Percentiles rank a stretch among this genome's conserved stretches.
These are phyloP conservation scores for Vararia minispora DNA, from an alignment of 768 basidiomycete genomes.

Conservation along the genomic window DNA sequence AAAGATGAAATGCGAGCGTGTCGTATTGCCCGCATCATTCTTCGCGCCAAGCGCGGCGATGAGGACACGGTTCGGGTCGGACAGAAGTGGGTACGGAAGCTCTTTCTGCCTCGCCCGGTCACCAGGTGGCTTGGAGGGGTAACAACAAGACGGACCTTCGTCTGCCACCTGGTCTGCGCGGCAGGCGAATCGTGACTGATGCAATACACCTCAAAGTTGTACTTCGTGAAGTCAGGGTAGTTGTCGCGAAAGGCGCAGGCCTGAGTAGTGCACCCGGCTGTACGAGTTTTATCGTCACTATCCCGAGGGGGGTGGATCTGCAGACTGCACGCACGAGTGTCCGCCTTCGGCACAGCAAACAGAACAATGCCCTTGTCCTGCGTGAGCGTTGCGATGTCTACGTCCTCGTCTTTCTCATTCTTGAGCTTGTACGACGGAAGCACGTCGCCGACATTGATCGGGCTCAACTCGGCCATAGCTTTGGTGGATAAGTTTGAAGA, in stretches of 20 bases:
- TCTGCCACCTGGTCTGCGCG: slow-evolving; percentile 78
- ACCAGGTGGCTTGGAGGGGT: background rate
- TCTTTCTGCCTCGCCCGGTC: slow-evolving; percentile 44
- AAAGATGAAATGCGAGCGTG: slow-evolving; percentile 90
- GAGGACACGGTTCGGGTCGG: slow-evolving; percentile 75
- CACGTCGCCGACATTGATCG: slow-evolving; percentile 61
- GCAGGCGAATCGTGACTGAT: slow-evolving; percentile 67
- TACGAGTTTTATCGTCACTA: background rate
- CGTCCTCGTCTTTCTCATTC: slow-evolving; percentile 76
- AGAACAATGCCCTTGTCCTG: slow-evolving; percentile 68
- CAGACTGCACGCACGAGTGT: slow-evolving; percentile 52
- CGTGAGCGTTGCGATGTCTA: slow-evolving; percentile 53
- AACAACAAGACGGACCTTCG: slow-evolving; percentile 44
- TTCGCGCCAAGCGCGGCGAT: slow-evolving; percentile 72
- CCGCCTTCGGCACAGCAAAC: slow-evolving; percentile 78
- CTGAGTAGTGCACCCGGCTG: slow-evolving; percentile 86
- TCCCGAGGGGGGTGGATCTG: background rate
- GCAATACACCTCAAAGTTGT: slow-evolving; percentile 70
- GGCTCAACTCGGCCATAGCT: too few species aligned
- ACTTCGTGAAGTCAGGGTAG: slow-evolving; percentile 61
- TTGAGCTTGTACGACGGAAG: slow-evolving; percentile 68
- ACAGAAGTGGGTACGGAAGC: slow-evolving; percentile 78
- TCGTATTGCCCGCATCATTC: slow-evolving; percentile 55
- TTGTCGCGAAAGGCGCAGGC: slow-evolving; percentile 87
- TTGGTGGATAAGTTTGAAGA: too few species aligned